Base-by-base conservation (phyloP, 139 green algal genomes). In the Pleodorina starrii region DNA sequence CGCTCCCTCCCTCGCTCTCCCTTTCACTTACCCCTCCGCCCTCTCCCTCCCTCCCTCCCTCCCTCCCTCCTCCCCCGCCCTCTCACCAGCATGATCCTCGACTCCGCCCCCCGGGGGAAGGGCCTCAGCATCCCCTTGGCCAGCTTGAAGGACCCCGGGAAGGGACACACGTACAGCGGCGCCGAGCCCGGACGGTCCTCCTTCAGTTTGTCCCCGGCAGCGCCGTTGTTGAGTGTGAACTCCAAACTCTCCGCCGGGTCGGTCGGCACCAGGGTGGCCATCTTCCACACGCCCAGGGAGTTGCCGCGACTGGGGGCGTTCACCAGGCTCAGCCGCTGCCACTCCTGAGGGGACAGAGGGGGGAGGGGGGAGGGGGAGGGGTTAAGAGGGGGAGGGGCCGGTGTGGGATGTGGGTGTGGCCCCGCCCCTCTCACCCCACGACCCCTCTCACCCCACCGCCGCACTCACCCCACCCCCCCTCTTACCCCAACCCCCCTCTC, bases 61-160 rank as follows among this genome's bases (percentile, higher is more conserved):
- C n/a, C n/a, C n/a, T n/a, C n/a, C n/a, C n/a, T n/a, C n/a, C n/a
- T n/a, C n/a, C n/a, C n/a, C n/a, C n/a, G n/a, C n/a, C n/a, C n/a
- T n/a, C 68, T 76, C 60, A 92, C 89, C 84, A 92, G 63, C 89
- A 92, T 90, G 60, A 92, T 90, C 50, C 91, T 40, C 32, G 80
- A 54, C 75, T 94, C 91, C 0, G 85, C 78, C 7, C 91, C 91
- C 10, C 91, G 71, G 5, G 80, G 79, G 72, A 94, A 94, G 44
- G 91, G 91, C 46, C 79, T 68, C 74, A 92, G 69, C 73, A 63
- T 63, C 43, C 91, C 91, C 40, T 79, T 87, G n/a, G 46, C 38
- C 60, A 93, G 88, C 87, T 93, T 93, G 91, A 87, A 93, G 46
- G 76, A 84, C 43, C 84, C 85, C 42, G 88, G 91, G 83, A 71